phyloP scores from a whole-genome alignment of 2,329 filamentous ascomycete genomes.

The Aphanocladium album region DNA sequence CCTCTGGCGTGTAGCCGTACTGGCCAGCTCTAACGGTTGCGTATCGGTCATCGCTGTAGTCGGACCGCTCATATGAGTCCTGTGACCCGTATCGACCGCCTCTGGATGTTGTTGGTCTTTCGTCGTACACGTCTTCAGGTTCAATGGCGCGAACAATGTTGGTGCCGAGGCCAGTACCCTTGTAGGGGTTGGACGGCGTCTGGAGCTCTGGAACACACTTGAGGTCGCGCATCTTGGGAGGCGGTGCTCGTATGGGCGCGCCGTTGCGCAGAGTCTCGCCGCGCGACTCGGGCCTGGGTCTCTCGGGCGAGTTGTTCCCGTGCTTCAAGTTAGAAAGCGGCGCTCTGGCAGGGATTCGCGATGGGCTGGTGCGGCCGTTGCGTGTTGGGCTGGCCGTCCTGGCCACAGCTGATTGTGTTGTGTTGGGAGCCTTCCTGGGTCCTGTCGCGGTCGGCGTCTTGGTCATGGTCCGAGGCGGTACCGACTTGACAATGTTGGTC shows the following conservation, averaged over 20 bases:
- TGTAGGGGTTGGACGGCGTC: conserved; percentile 45
- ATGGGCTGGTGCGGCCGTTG: conserved; percentile 29
- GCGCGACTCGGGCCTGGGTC: conserved; percentile 43
- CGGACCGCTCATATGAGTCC: conserved; percentile 27
- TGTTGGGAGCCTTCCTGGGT: conserved; percentile 25
- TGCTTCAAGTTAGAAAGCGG: conserved; percentile 65
- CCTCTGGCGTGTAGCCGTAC: conserved; percentile 37
- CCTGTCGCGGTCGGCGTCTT: conserved; percentile 52
- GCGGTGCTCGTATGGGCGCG: conserved; percentile 62
- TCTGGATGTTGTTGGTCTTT: conserved; percentile 37
- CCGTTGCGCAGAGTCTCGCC: conserved; percentile 47
- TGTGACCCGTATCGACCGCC: conserved; percentile 37
- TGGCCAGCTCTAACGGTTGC: conserved; percentile 35
- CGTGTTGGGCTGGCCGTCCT: conserved; percentile 13
- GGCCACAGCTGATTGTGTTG: conserved; percentile 18
- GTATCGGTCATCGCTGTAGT: conserved; percentile 36
- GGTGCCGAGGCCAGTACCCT: conserved; percentile 41
- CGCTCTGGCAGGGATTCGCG: conserved; percentile 62
- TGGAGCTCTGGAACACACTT: conserved; percentile 46
- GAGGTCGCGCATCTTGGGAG: conserved; percentile 89
- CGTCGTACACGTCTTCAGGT: conserved; percentile 85
- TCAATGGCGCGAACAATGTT: conserved; percentile 57
- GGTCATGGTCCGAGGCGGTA: conserved; percentile 35
- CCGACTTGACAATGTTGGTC: conserved; percentile 25
- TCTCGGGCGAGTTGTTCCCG: conserved; percentile 77